Base-by-base conservation (phyloP, 352 stramenopile species). In the Globisporangium viniferum region DNA sequence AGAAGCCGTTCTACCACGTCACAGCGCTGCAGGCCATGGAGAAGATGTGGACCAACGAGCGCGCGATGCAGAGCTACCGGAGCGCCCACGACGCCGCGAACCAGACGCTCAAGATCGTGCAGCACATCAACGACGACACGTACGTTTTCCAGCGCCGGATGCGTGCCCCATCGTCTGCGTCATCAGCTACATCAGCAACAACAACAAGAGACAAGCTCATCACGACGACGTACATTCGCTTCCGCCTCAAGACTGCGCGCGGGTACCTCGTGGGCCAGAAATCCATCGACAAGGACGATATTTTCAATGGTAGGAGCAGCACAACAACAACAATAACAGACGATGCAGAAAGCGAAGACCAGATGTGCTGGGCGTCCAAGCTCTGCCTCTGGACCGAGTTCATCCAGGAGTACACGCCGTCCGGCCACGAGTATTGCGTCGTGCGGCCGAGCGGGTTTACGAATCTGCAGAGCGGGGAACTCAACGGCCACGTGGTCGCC, bases 61-160 rank as follows among this genome's bases (percentile, higher is more conserved):
- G 78, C 35, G 70, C 77, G 39, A 73, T 82, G 48, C 67, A 80
- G 39, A 78, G 67, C 20, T 90, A 90, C 54, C 76, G 81, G 55
- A 80, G 62, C 35, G 46, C 63, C 0, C 58, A 62, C 14, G 70
- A 84, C 57, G 73, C 75, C 4, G 74, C 77, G 3, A 79, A 62
- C 22, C 77, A 84, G 60, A 68, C 69, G 29, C 29, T 73, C 22
- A 55, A 84, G 70, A 69, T 89, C 39, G 62, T 79, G 29, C 75
- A 84, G 60, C 74, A 82, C 53, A 48, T 88, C 27, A 89, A 88
- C 61, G 74, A 88, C 22, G 76, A 88, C 63, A 88, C 77, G 24
- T 90, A 82, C 74, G 72, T 90, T 35, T 73, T 78, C 27, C 71
- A 72, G 5, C 67, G 77, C 0, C 72, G 80, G 53, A 75, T 78